Conservation (phyloP, 805 yeast species). For the Kodamaea kaohsiungensis region DNA sequence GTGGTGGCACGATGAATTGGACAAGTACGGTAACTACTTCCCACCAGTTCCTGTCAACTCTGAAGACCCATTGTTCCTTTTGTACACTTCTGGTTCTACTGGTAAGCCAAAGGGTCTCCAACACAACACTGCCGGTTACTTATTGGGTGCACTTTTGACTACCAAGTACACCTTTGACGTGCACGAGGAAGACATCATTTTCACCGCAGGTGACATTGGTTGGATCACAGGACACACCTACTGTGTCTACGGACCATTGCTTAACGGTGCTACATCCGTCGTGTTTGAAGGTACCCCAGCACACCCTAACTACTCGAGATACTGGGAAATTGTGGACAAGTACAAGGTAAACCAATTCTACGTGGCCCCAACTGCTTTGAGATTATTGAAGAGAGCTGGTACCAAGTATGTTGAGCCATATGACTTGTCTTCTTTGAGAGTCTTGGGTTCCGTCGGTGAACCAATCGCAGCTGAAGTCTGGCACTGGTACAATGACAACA, state of each 20-base stretch:
- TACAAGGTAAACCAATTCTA: slow-evolving; percentile 93
- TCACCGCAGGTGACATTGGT: slow-evolving; percentile 98
- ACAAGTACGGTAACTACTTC: slow-evolving; percentile 76
- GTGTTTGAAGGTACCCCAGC: slow-evolving; percentile 98
- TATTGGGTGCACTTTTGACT: slow-evolving; percentile 88
- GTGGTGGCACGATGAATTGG: slow-evolving; percentile 93
- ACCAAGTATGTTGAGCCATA: slow-evolving; percentile 76
- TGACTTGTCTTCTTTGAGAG: slow-evolving; percentile 84
- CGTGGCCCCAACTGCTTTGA: slow-evolving; percentile 97
- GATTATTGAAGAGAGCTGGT: slow-evolving; percentile 88
- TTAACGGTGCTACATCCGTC: slow-evolving; percentile 83
- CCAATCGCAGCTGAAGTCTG: slow-evolving; percentile 97
- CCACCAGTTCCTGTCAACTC: slow-evolving; percentile 87
- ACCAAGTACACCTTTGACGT: slow-evolving; percentile 93
- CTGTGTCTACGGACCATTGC: slow-evolving; percentile 90
- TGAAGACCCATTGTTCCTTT: slow-evolving; percentile 93
- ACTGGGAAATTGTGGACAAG: slow-evolving; percentile 94
- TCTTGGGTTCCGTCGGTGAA: slow-evolving; percentile 97
- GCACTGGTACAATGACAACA: slow-evolving; percentile 96
- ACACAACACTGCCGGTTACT: slow-evolving; percentile 92
- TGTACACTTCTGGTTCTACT: slow-evolving; percentile 97
- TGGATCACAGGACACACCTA: slow-evolving; percentile 99
- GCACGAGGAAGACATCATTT: slow-evolving; percentile 81
- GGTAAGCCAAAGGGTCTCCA: slow-evolving; percentile 98
- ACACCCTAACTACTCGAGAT: slow-evolving; percentile 91